A percentile compares a stretch with the other conserved stretches of the same genome.
phyloP scores from a whole-genome alignment of 1,284 basidiomycete species.

The Golubevia sp. region DNA sequence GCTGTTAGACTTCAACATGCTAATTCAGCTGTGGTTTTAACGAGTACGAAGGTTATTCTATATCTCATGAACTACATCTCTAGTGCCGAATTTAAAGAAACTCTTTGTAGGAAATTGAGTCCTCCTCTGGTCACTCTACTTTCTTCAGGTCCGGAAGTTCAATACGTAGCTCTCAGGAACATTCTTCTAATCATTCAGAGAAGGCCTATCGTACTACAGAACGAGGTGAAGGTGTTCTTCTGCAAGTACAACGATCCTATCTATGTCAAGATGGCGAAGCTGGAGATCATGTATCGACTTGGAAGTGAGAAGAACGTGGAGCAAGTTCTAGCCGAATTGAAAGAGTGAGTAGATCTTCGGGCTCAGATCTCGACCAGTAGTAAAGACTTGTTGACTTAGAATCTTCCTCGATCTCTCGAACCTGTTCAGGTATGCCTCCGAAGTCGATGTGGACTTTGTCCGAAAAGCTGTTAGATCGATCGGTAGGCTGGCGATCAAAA shows the following conservation, averaged over 20 bases:
- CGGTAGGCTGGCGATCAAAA: conserved; percentile 95
- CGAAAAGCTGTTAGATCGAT: conserved; percentile 95
- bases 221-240: conserved; percentile 98
- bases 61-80: conserved; percentile 99
- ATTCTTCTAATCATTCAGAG: conserved; percentile 96
- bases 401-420: not conserved
- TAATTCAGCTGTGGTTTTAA: conserved; percentile 91
- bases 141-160: conserved; percentile 95
- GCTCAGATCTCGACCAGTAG: conserved; percentile 9
- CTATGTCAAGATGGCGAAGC: conserved; percentile 96
- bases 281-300: conserved; percentile 97
- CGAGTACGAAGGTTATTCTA: conserved; percentile 89
- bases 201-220: conserved; percentile 85
- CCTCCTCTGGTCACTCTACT: conserved; percentile 72
- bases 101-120: conserved; percentile 94
- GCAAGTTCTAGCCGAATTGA: conserved; percentile 89
- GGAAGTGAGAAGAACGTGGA: conserved; percentile 86
- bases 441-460: conserved; percentile 97
- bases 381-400: not conserved
- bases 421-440: conserved; percentile 85
- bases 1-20: conserved; percentile 87
- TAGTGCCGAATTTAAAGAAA: conserved; percentile 79
- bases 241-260: conserved; percentile 99
- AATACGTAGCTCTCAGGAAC: conserved; percentile 95
- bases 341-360: conserved; percentile 72